Base-by-base conservation (phyloP, 1,139 yeast genomes). In the Suhomyces bokatorum region DNA sequence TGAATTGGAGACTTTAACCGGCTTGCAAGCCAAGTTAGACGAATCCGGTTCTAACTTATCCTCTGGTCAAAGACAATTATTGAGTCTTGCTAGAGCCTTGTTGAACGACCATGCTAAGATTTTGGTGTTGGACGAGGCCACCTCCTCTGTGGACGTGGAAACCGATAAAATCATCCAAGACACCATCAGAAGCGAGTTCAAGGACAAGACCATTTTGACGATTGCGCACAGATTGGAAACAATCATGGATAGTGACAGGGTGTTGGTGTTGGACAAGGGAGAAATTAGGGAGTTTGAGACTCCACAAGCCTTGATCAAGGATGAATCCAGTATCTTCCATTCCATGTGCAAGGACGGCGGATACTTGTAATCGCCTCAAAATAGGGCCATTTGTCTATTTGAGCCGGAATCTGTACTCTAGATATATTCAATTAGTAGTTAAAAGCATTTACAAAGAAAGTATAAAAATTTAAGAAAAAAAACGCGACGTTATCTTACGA, bases 21-120 rank as follows among this genome's bases (percentile, higher is more conserved):
- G 69, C 3, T 55, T 63, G 20, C 49, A 50, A 30, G 66, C 67
- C 4, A 48, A 39, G 35, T 49, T 65, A 6, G 56, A 53, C 30
- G 73, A 68, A 52, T 66, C 67, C 22, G 74, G 75, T 6, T 51
- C 66, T 3, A 69, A 69, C 49, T 62, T 69, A 45, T 69, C 74
- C 2, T 59, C 64, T 16, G 74, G 74, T 3, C 74, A 69, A 49
- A 59, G 63, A 46, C 75, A 69, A 55, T 60, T 69, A 37, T 53
- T 69, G 58, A 66, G 71, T 51, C 60, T 69, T 32, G 73, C 73
- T 1, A 56, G 75, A 50, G 70, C 73, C 0, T 59, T 69, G 34
- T 58, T 67, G 40, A 67, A 67, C 37, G 60, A 62, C 14, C 48
- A 51, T 11, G 46, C 57, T 16, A 57, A 55, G 45, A 58, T 61